Evolutionary conservation across 495 filamentous ascomycete genomes (phyloP).

Genomic region (Tuber borchii): DNA sequence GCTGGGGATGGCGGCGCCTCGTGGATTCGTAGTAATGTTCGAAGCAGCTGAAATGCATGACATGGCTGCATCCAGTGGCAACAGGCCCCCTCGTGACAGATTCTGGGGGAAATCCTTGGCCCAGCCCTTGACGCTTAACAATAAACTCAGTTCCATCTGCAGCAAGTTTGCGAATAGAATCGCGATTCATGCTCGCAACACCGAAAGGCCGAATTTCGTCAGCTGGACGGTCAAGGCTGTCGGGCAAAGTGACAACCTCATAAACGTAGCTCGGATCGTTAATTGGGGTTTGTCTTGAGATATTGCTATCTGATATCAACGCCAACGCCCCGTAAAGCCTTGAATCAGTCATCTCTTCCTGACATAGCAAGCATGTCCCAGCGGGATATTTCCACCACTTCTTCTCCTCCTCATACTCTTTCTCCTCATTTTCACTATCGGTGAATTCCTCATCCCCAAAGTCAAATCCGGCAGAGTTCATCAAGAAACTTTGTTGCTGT

Average conservation of each 20-base stretch:
- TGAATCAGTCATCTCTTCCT: conserved; percentile 87
- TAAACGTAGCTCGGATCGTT: conserved; percentile 74
- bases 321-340: conserved; percentile 88
- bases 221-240: conserved; percentile 74
- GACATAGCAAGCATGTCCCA: conserved; percentile 90
- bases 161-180: conserved; percentile 65
- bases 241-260: conserved; percentile 70
- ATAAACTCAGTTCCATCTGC: conserved; percentile 62
- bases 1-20: conserved; percentile 71
- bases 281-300: conserved; percentile 78
- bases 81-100: conserved; percentile 69
- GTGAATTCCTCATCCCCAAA: conserved; percentile 68
- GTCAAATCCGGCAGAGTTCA: conserved; percentile 64
- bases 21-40: conserved; percentile 81
- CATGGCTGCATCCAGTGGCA: conserved; percentile 86
- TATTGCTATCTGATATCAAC: conserved; percentile 75
- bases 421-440: conserved; percentile 58
- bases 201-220: conserved; percentile 80
- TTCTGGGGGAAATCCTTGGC: conserved; percentile 73
- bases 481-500: conserved; percentile 89
- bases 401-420: conserved; percentile 56
- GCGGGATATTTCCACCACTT: conserved; percentile 89
- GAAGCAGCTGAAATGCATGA: conserved; percentile 97
- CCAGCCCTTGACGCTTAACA: conserved; percentile 71
- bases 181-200: conserved; percentile 76